phyloP scores from a whole-genome alignment of 176 grass and related monocot species.

The Carex kokanica region DNA sequence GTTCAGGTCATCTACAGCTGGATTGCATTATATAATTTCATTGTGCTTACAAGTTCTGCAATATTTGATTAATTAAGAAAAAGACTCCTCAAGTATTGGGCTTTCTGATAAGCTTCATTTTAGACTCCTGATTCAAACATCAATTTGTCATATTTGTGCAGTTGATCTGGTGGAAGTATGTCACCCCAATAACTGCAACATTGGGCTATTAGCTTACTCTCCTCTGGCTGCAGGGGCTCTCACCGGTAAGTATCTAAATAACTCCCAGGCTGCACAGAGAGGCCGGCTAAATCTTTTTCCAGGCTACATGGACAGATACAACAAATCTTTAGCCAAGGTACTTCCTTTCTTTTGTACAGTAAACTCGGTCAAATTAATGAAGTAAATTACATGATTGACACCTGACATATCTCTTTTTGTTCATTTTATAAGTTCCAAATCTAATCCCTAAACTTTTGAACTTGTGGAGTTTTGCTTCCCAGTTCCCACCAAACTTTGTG shows the following conservation, averaged over 20 bases:
- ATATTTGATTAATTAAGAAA: no score
- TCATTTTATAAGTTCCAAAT: not conserved
- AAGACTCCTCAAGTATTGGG: not conserved
- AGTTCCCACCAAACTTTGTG: not conserved
- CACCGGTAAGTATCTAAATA: conserved; percentile 79
- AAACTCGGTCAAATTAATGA: not conserved
- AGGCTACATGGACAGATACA: conserved; percentile 87
- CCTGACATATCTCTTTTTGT: not conserved
- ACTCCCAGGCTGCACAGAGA: conserved; percentile 30
- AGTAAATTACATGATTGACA: not conserved
- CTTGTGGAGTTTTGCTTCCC: not conserved
- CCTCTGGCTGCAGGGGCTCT: conserved; percentile 72
- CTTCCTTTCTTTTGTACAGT: not conserved
- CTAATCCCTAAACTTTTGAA: not conserved
- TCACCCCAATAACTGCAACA: conserved; percentile 77
- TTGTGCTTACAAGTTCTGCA: not conserved
- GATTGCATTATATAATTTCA: not conserved
- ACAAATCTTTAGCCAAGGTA: conserved; percentile 73
- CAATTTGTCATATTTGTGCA: conserved; percentile 22
- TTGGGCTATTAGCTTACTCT: conserved; percentile 90
- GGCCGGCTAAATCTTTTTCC: conserved; percentile 85
- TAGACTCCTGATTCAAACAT: not conserved
- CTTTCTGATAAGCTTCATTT: not conserved
- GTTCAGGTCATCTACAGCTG: not conserved
- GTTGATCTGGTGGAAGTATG: conserved; percentile 95